Base-by-base conservation (phyloP, 2,329 filamentous ascomycete species). In the Microsporum ferrugineum region DNA sequence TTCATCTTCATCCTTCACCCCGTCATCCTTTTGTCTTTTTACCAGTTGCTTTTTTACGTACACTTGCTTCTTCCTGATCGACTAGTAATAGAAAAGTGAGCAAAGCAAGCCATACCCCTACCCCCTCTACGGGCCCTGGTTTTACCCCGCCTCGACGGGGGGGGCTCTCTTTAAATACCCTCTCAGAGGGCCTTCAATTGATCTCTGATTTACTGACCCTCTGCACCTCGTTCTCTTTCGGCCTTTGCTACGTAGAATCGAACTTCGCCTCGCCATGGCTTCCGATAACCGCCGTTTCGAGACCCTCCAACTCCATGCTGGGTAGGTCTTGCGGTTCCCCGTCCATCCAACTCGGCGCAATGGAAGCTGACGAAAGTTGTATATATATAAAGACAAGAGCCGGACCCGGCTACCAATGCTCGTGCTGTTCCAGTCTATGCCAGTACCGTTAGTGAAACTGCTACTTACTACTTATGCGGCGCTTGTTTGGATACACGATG, bases 351-450 rank as follows among this genome's bases (percentile, higher is more conserved):
- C 39, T 14, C 12, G 17, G 27, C 8, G 10, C n/a, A 33, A 53
- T 53, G 31, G 10, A 55, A 36, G 33, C 51, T 55, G 31, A 55
- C n/a, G 6, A 31, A 36, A 55, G 17, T 23, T 55, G 5, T 6
- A 47, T 34, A 5, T 6, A 47, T 34, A 5, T 60, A 36, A 57
- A 95, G 90, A 64, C 89, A 95, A 68, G 80, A 85, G 69, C 85
- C 89, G 29, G 94, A 97, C 72, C 77, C 88, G 31, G 74, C 85
- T 1, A 96, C 92, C 64, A 92, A 95, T 63, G 82, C 94, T 31
- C 85, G 94, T 69, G 94, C 92, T 55, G 91, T 96, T 6, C 94
- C 94, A 60, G 97, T 99, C 72, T 97, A 97, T 73, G 91, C 92
- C 12, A 91, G 91, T 3, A 92, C 87, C n/a, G 85, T 83, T 72